Conservation (phyloP, 306 rosid species). For the Senna tora region DNA sequence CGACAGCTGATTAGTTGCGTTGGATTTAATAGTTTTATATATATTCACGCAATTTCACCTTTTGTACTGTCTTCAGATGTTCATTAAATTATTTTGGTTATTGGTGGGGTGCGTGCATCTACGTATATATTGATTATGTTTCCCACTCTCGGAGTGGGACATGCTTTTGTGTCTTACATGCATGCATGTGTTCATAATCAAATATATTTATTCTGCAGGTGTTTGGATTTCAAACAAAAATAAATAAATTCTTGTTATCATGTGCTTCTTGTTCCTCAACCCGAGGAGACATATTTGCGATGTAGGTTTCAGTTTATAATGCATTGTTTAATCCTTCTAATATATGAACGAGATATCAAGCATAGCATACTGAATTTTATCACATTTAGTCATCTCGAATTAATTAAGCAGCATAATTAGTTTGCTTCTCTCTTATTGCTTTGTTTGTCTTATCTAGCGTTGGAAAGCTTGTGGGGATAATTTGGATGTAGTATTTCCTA, state of each 20-base stretch:
- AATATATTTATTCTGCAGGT: neutral
- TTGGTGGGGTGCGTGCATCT: conserved; percentile 2
- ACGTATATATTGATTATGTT: conserved; percentile 3
- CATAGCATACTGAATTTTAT: conserved; percentile 8
- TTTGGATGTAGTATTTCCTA: conserved; percentile 1
- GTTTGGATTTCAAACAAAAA: neutral
- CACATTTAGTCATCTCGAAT: neutral
- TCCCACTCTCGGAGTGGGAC: conserved; percentile 4
- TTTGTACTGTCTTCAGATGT: conserved; percentile 1
- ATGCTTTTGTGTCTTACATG: neutral
- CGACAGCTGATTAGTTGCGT: neutral
- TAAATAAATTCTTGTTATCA: neutral
- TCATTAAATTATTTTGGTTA: neutral
- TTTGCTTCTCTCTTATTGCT: conserved; percentile 22
- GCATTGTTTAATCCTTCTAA: conserved; percentile 32
- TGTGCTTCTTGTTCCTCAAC: conserved; percentile 22
- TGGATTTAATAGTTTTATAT: neutral
- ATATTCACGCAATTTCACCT: neutral
- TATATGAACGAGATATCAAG: conserved; percentile 32
- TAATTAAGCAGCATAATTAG: neutral
- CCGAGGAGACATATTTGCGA: neutral
- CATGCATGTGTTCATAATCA: conserved; percentile 12
- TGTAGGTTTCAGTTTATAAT: conserved; percentile 28
- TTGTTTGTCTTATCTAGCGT: conserved; percentile 7
- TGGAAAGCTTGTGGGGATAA: conserved; percentile 23